Conservation (phyloP, 331 rosid species). For the Malus hybrid region DNA sequence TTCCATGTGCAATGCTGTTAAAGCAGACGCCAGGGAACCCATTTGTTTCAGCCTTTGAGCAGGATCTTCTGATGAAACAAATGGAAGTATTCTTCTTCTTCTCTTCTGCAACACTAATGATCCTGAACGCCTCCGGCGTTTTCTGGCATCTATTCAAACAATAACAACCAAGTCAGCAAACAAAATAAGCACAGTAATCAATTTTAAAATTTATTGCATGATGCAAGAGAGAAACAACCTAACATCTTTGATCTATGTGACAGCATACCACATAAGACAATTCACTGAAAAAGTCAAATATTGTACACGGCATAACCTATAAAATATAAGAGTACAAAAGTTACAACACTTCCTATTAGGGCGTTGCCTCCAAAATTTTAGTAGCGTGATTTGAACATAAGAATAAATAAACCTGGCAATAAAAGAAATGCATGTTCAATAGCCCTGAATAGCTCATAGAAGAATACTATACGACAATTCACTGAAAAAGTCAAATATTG, state of each 20-base stretch:
- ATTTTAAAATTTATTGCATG: neutral
- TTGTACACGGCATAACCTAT: neutral
- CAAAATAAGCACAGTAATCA: neutral
- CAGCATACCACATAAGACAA: neutral
- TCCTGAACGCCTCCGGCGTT: constrained; percentile 55
- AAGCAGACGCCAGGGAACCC: constrained; percentile 77
- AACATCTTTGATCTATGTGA: neutral
- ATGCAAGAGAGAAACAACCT: neutral
- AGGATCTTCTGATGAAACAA: constrained; percentile 56
- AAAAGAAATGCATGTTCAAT: no score
- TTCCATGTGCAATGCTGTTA: constrained; percentile 51
- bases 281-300: neutral
- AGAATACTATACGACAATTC: neutral
- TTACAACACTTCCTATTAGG: no score
- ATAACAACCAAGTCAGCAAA: constrained; percentile 14
- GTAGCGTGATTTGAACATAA: no score
- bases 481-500: neutral
- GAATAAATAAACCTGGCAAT: no score
- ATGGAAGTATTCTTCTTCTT: constrained; percentile 62
- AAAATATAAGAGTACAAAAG: no score
- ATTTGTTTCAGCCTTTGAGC: constrained; percentile 55
- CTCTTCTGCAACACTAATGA: constrained; percentile 63
- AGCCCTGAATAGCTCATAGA: neutral
- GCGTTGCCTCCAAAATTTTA: no score
- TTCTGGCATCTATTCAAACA: constrained; percentile 47